Evolutionary conservation across 1,284 basidiomycete species (phyloP).

Genomic region (Fomitopsis betulina): DNA sequence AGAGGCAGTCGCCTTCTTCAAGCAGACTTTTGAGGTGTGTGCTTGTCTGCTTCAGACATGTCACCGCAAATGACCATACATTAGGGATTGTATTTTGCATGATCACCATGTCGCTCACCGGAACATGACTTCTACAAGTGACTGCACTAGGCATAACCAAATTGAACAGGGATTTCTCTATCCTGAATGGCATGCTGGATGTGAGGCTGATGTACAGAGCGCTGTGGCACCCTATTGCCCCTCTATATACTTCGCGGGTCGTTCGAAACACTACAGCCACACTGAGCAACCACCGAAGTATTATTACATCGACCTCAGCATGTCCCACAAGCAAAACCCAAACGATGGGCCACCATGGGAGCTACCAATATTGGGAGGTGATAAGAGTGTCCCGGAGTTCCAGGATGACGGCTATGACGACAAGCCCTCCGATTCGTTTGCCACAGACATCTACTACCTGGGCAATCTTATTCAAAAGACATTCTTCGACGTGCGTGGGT

Average conservation of each 20-base stretch:
- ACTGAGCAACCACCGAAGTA: conserved; percentile 28
- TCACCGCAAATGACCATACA: too few relatives aligned
- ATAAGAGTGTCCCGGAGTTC: conserved; percentile 12
- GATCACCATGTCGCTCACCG: conserved; percentile 16
- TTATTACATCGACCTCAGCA: conserved; percentile 31
- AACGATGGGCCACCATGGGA: conserved; percentile 7
- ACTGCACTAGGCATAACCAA: neutral
- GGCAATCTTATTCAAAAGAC: conserved; percentile 18
- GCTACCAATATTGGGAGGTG: conserved; percentile 7
- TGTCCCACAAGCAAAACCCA: conserved; percentile 24
- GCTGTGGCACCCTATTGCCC: conserved; percentile 29
- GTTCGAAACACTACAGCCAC: conserved; percentile 24
- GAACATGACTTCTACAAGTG: conserved; percentile 8
- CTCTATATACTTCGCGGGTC: conserved; percentile 9
- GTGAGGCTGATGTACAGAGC: conserved; percentile 21
- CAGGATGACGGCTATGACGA: neutral
- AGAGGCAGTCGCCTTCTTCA: conserved; percentile 23
- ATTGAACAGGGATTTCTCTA: neutral
- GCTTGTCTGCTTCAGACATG: neutral
- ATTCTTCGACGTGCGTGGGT: conserved; percentile 15
- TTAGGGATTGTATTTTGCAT: conserved; percentile 16
- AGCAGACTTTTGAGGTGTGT: conserved; percentile 23
- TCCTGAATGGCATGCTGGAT: conserved; percentile 37
- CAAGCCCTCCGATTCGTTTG: conserved; percentile 17
- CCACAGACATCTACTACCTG: conserved; percentile 18